Evolutionary conservation across 148 eudicot genomes (phyloP).

Genomic region (Cornus kousa): DNA sequence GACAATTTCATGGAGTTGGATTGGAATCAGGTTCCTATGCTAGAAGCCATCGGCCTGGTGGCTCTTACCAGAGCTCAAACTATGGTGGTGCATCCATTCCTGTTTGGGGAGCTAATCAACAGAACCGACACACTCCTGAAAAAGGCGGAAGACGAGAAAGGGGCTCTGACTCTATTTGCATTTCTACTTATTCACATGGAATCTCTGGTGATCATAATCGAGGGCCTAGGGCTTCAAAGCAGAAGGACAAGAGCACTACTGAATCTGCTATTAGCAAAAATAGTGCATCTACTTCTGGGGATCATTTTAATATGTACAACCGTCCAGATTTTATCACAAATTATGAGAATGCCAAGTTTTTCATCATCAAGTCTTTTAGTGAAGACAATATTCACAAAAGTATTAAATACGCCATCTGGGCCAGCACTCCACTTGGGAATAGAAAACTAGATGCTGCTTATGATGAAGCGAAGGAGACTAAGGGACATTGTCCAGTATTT

Average conservation of each 20-base stretch:
- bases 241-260: conserved; percentile 48
- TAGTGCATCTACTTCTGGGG: conserved; percentile 51
- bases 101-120: conserved; percentile 45
- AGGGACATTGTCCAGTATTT: conserved; percentile 69
- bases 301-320: conserved; percentile 48
- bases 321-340: conserved; percentile 64
- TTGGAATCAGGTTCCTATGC: conserved; percentile 42
- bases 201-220: conserved; percentile 75
- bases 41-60: conserved; percentile 50
- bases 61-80: conserved; percentile 50
- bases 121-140: conserved; percentile 46
- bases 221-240: conserved; percentile 89
- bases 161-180: conserved; percentile 41
- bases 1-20: conserved; percentile 73
- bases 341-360: conserved; percentile 83
- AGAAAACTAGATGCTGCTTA: conserved; percentile 89
- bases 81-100: conserved; percentile 45
- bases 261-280: conserved; percentile 42
- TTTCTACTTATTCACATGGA: conserved; percentile 39
- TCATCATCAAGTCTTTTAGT: conserved; percentile 92
- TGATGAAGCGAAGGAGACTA: conserved; percentile 66
- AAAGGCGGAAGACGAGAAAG: conserved; percentile 67
- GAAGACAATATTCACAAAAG: conserved; percentile 98
- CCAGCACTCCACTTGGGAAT: conserved; percentile 96
- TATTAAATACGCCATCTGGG: conserved; percentile 87